A percentile compares a stretch with the other conserved stretches of the same genome.
phyloP scores from a whole-genome alignment of 192 early-diverging fungal species.

The Backusella circina region DNA sequence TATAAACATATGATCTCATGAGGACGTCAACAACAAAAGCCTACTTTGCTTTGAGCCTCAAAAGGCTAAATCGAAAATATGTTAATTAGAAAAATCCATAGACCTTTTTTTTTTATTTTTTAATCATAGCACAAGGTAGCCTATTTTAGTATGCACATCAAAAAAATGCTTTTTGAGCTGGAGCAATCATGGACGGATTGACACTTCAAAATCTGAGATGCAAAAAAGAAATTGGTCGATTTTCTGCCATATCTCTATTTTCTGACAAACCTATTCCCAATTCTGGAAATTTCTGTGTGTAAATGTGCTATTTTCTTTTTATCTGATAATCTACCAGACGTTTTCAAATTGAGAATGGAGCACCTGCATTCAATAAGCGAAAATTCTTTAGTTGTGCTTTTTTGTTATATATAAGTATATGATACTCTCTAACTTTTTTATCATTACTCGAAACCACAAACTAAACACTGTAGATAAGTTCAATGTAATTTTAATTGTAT shows the following conservation, averaged over 20 bases:
- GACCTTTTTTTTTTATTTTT: not conserved
- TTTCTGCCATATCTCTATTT: not conserved
- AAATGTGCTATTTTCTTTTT: not conserved
- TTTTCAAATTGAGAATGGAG: not conserved
- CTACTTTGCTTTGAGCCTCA: not conserved
- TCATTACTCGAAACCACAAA: not conserved
- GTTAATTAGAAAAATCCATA: not conserved
- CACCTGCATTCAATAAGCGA: not conserved
- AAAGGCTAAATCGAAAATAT: not conserved
- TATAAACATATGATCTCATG: not conserved
- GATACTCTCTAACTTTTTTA: not conserved
- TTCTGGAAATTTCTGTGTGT: not conserved
- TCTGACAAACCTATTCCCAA: not conserved
- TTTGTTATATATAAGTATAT: no score
- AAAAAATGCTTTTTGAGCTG: not conserved
- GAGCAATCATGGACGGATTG: not conserved
- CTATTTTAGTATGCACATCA: not conserved
- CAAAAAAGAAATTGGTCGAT: not conserved
- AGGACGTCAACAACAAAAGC: not conserved
- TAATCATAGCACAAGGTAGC: not conserved
- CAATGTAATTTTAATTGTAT: not conserved
- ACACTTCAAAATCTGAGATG: not conserved
- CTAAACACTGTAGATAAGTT: not conserved
- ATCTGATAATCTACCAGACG: not conserved
- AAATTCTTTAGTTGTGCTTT: not conserved